phyloP scores from a whole-genome alignment of 179 eudicot species.

The Beta lomatogona region DNA sequence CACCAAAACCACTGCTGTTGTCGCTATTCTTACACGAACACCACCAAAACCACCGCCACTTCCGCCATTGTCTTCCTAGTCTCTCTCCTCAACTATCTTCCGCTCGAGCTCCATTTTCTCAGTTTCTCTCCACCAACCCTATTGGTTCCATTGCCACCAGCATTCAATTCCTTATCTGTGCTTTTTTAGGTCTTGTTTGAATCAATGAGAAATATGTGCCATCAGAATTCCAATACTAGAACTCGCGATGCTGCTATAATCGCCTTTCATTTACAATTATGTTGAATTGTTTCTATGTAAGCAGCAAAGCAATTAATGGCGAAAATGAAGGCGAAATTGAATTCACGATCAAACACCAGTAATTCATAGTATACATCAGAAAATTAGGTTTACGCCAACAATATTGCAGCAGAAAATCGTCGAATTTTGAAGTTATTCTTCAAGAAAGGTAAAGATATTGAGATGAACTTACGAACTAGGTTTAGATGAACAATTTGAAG shows the following conservation, averaged over 20 bases:
- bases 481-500: not conserved
- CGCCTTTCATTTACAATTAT: not conserved
- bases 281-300: not conserved
- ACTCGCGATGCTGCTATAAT: not conserved
- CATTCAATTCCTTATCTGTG: not conserved
- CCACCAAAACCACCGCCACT: no score
- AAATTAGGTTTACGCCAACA: not conserved
- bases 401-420: not conserved
- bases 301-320: not conserved
- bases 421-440: not conserved
- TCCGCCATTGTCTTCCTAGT: no score
- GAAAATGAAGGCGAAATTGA: not conserved
- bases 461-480: not conserved
- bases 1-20: no score
- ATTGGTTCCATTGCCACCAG: no score
- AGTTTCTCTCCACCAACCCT: no score
- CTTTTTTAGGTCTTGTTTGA: conserved; percentile 6
- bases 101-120: no score
- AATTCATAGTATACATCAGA: not conserved
- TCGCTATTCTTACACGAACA: no score
- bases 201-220: conserved; percentile 46
- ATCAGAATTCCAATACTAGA: conserved; percentile 22
- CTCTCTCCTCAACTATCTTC: no score
- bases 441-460: not conserved
- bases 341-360: not conserved